phyloP scores from a whole-genome alignment of 2,329 filamentous ascomycete genomes.

The Chaetomiaceae sp. region DNA sequence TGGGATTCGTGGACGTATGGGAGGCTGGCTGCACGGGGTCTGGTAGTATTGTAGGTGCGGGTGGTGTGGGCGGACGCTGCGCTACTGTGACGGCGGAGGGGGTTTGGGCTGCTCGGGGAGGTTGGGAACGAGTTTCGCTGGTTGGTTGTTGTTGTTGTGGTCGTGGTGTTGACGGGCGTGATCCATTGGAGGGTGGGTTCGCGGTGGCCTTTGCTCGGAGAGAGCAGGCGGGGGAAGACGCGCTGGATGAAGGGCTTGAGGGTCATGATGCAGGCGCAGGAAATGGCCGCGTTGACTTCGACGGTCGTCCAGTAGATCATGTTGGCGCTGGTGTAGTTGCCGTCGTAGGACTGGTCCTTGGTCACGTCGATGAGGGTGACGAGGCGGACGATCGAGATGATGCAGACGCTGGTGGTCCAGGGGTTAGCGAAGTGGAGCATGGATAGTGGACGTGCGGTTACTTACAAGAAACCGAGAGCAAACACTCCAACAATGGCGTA shows the following conservation, averaged over 20 bases:
- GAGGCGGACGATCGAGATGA: slow-evolving; percentile 33
- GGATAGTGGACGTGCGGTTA: neutral
- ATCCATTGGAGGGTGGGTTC: slow-evolving; percentile 21
- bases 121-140: neutral
- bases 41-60: no score
- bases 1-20: neutral
- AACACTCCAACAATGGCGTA: slow-evolving; percentile 25
- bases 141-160: neutral
- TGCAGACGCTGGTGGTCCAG: slow-evolving; percentile 31
- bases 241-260: slow-evolving; percentile 37
- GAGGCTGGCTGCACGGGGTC: neutral
- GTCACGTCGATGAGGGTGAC: slow-evolving; percentile 25
- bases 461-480: slow-evolving; percentile 26
- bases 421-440: neutral
- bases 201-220: slow-evolving; percentile 9
- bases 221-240: slow-evolving; percentile 22
- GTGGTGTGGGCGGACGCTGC: neutral
- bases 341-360: slow-evolving; percentile 21
- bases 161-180: slow-evolving; percentile 14
- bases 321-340: slow-evolving; percentile 28
- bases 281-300: slow-evolving; percentile 35
- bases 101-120: neutral
- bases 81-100: neutral
- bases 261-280: slow-evolving; percentile 35
- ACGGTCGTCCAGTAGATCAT: slow-evolving; percentile 34